Evolutionary conservation across 1,284 basidiomycete genomes (phyloP).

Genomic region (Microbotryum intermedium): DNA sequence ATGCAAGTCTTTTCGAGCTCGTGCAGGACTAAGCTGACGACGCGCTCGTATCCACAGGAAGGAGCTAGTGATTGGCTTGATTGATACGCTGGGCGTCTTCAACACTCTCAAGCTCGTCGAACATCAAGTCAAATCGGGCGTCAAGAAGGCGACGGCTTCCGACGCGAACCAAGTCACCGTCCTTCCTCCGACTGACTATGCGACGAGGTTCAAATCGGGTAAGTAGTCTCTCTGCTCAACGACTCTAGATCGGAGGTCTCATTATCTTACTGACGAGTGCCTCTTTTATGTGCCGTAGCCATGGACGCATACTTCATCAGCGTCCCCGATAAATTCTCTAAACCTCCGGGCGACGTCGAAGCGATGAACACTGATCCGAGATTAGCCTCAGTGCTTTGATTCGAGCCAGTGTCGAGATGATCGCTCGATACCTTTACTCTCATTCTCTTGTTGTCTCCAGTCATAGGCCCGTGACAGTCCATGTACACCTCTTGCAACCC

Average conservation of each 20-base stretch:
- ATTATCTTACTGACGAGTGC: too few species aligned
- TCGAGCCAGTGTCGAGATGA: too few species aligned
- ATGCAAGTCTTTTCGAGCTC: neutral
- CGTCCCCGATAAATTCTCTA: constrained; percentile 17
- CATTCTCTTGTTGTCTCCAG: too few species aligned
- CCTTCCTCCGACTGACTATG: constrained; percentile 16
- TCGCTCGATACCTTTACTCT: too few species aligned
- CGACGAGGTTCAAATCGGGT: constrained; percentile 11
- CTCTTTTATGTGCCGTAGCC: neutral
- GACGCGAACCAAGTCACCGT: constrained; percentile 13
- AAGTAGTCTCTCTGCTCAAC: neutral
- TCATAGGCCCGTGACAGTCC: too few species aligned
- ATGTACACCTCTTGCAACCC: too few species aligned
- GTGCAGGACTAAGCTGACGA: neutral
- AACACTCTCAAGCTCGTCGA: constrained; percentile 13
- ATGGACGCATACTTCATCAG: constrained; percentile 17
- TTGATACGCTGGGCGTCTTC: constrained; percentile 44
- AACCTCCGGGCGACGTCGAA: neutral
- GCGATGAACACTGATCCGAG: too few species aligned
- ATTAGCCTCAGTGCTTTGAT: too few species aligned
- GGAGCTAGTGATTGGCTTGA: constrained; percentile 73
- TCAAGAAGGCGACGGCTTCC: constrained; percentile 3
- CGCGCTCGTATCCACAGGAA: neutral
- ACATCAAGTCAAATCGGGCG: constrained; percentile 10
- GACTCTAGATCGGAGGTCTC: too few species aligned